phyloP scores from a whole-genome alignment of 345 rosid genomes.

The Gossypium raimondii region DNA sequence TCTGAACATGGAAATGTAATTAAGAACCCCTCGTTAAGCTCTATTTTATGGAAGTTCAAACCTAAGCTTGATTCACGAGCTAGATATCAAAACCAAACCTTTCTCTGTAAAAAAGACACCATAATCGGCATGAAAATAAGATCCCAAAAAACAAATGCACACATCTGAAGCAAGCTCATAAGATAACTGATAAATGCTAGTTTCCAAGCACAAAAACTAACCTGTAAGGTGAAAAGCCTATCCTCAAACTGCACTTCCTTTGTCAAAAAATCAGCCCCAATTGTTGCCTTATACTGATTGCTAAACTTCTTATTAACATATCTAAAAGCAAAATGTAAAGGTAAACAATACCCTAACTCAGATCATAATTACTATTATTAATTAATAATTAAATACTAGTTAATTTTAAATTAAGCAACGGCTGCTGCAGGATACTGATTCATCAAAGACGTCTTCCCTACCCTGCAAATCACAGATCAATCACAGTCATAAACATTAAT shows the following conservation, averaged over 20 bases:
- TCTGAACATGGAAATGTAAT: not conserved
- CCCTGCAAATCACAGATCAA: slow-evolving; percentile 29
- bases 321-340: not conserved
- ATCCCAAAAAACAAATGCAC: not conserved
- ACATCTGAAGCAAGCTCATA: not conserved
- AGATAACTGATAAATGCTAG: not conserved
- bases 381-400: not conserved
- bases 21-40: slow-evolving; percentile 20
- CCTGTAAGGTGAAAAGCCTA: slow-evolving; percentile 54
- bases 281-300: slow-evolving; percentile 3
- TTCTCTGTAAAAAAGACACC: slow-evolving; percentile 10
- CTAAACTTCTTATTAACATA: slow-evolving; percentile 2
- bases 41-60: not conserved
- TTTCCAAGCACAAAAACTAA: not conserved
- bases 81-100: not conserved
- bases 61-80: not conserved
- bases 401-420: not conserved
- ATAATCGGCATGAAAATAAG: not conserved
- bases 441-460: slow-evolving; percentile 92
- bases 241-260: slow-evolving; percentile 91
- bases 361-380: not conserved
- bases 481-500: not conserved
- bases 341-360: not conserved
- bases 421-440: slow-evolving; percentile 64
- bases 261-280: slow-evolving; percentile 80